These are phyloP conservation scores for Blastobotrys terrestris DNA, from an alignment of 805 yeast genomes.

Conservation along the genomic window DNA sequence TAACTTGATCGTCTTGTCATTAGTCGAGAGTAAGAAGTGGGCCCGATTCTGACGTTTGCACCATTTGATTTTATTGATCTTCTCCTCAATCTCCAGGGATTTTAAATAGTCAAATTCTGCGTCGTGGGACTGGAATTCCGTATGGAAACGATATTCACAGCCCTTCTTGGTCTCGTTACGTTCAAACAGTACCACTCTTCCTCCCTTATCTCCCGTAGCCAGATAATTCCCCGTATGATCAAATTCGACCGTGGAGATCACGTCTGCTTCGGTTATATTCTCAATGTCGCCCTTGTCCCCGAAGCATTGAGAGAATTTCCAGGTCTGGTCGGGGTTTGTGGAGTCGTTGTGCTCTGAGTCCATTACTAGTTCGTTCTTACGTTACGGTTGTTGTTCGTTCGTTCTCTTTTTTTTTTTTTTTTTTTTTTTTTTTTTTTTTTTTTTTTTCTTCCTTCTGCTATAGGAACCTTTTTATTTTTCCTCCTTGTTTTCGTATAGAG, in stretches of 20 bases:
- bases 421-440: not conserved
- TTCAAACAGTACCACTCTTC: constrained; percentile 93
- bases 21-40: constrained; percentile 84
- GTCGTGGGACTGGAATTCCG: constrained; percentile 97
- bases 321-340: constrained; percentile 34
- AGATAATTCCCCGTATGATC: constrained; percentile 90
- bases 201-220: constrained; percentile 99
- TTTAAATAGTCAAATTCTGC: constrained; percentile 97
- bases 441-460: no score
- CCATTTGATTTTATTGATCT: constrained; percentile 97
- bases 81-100: constrained; percentile 94
- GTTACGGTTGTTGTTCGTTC: not conserved
- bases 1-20: constrained; percentile 96
- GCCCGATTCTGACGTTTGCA: constrained; percentile 80
- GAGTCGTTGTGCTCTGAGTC: constrained; percentile 15
- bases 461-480: no score
- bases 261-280: constrained; percentile 92
- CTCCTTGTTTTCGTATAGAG: no score
- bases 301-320: constrained; percentile 96
- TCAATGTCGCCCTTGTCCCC: constrained; percentile 98
- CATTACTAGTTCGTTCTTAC: constrained; percentile 1
- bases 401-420: not conserved
- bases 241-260: constrained; percentile 93
- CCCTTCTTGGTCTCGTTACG: constrained; percentile 66
- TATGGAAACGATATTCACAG: constrained; percentile 91